Base-by-base conservation (phyloP, 139 green algal genomes). In the Picochlorum costavermella region DNA sequence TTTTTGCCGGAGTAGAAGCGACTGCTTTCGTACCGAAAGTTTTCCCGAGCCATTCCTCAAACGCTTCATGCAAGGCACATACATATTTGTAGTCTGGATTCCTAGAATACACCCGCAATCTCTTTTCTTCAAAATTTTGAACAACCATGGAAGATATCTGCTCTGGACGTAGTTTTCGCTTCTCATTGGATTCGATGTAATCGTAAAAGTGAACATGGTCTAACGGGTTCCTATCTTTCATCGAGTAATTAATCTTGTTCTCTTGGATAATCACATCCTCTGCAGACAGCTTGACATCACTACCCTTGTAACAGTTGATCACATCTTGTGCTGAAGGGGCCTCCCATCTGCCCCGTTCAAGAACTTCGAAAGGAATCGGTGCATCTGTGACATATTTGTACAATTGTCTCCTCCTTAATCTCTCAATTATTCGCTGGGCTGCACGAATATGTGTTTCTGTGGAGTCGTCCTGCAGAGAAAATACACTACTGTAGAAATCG, bases 171-270 rank as follows among this genome's bases (percentile, higher is more conserved):
- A 83, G 61, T 68, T 63, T 56, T 64, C 69, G 65, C 58, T 76
- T 79, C 23, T 79, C 25, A 3, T 43, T 67, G 30, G 50, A 61
- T 56, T 78, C 64, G n/a, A 73, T 61, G 10, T 67, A 56, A 51
- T 88, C 64, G 61, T 84, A 88, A 61, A 88, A 88, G 53, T 67
- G 70, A 16, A 91, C 84, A 13, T 63, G 56, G 65, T 89, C 75
- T 70, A 91, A 63, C 2, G 84, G 84, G 68, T 91, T 91, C 14
- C 56, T 26, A 26, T 68, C 57, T 28, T 67, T 61, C 65, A 80
- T 78, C 31, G 67, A 60, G 60, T 77, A 81, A 72, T 91, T 70
- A 49, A 91, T 90, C 62, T 77, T 80, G 50, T 74, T 84, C 51
- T 83, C 75, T 31, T 72, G 75, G 29, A 79, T 53, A 16, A 89